Base-by-base conservation (phyloP, 2,329 filamentous ascomycete genomes). In the Penicillium sp. region DNA sequence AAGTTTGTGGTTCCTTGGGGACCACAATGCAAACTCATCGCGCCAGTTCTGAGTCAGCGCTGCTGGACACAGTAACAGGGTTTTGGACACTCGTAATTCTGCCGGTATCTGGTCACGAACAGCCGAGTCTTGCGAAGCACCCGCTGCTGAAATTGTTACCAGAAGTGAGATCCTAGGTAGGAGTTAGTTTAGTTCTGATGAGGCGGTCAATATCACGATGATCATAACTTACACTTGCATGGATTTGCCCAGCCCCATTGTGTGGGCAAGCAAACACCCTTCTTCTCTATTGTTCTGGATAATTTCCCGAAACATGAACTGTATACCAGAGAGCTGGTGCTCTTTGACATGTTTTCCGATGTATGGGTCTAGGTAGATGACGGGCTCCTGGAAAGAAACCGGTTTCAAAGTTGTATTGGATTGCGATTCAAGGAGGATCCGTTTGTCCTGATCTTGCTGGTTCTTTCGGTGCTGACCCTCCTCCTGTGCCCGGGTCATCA, bases 171-270 rank as follows among this genome's bases (percentile, higher is more conserved):
- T 91, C 6, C 80, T 81, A 57, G 9, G 9, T 16, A 49, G 34
- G 39, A 13, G 49, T 59, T 58, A 61, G 57, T 16, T 13, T 21
- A n/a, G n/a, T 5, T 3, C 31, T 8, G 16, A 23, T 3, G 11
- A 29, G 2, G 23, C 5, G 13, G n/a, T 9, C 16, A 10, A 34
- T 9, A n/a, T 31, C 2, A 27, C 23, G 6, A 15, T 19, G 4
- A 27, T n/a, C 16, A 23, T 23, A 36, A 75, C 78, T 75, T 74
- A 81, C 78, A 91, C 84, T 76, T 96, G 92, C 87, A 96, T 91
- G 0, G 92, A 95, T 76, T 96, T 97, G 16, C 92, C 92, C 2
- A 96, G 76, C 1, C 92, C 92, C 92, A 96, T 96, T 0, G 90
- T 91, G 71, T 96, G 92, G 6, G 92, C 89, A 21, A 96, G 79